A percentile compares a stretch with the other conserved stretches of the same genome.
These are phyloP conservation scores for Tardiomyces blankii DNA, from an alignment of 1,139 yeast species.

Conservation along the genomic window DNA sequence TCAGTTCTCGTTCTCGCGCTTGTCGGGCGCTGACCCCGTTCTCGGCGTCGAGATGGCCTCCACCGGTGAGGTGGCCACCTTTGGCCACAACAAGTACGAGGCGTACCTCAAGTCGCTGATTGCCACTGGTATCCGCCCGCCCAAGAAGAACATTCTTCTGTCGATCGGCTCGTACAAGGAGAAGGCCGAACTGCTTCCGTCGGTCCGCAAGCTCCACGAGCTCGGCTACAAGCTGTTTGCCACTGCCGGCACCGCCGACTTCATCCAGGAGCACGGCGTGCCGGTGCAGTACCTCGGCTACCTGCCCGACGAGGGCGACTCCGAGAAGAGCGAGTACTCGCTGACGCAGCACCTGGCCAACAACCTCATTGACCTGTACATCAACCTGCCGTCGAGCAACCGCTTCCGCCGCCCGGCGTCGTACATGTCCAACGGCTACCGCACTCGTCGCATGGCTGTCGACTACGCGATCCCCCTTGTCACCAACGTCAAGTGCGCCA, in stretches of 20 bases:
- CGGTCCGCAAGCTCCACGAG: conserved; percentile 69
- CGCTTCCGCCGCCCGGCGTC: conserved; percentile 98
- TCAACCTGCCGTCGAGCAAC: conserved; percentile 93
- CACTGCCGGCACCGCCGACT: conserved; percentile 98
- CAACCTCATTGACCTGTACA: conserved; percentile 90
- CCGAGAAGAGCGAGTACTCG: conserved; percentile 87
- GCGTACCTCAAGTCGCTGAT: conserved; percentile 90
- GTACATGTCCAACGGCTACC: conserved; percentile 95
- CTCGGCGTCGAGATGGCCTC: conserved; percentile 99
- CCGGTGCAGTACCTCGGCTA: conserved; percentile 95
- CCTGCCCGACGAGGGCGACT: conserved; percentile 44
- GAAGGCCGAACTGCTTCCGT: conserved; percentile 84
- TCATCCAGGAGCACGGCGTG: conserved; percentile 85
- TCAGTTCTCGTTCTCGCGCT: conserved; percentile 93
- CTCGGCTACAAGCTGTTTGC: conserved; percentile 89
- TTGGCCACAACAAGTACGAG: conserved; percentile 74
- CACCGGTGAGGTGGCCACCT: conserved; percentile 97
- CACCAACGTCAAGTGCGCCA: conserved; percentile 96
- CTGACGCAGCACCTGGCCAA: conserved; percentile 94
- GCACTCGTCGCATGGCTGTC: conserved; percentile 99
- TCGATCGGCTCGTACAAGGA: conserved; percentile 98
- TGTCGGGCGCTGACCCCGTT: conserved; percentile 98
- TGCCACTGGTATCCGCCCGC: conserved; percentile 91
- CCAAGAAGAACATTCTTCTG: conserved; percentile 86
- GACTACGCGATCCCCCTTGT: conserved; percentile 97